These are phyloP conservation scores for Bertia moriformis DNA, from an alignment of 2,329 filamentous ascomycete genomes.

Conservation along the genomic window DNA sequence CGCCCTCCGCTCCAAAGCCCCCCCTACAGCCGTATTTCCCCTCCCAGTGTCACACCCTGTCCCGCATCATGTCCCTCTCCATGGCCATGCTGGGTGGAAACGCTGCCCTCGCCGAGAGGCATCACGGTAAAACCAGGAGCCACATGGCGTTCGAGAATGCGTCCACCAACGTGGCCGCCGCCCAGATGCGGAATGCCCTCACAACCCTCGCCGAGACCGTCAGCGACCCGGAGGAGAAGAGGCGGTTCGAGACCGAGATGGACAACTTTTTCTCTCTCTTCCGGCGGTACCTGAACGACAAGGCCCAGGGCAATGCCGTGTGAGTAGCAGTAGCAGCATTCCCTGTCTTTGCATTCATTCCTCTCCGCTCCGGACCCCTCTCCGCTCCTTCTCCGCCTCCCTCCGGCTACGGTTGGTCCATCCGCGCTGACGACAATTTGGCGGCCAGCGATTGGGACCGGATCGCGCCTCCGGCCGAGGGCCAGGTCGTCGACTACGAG, in stretches of 20 bases:
- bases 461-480: constrained; percentile 81
- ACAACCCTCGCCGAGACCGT: constrained; percentile 86
- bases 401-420: no score
- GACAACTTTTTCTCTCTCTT: constrained; percentile 99
- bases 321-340: no score
- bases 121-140: constrained; percentile 73
- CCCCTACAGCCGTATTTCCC: no score
- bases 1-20: no score
- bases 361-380: constrained; percentile 2
- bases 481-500: constrained; percentile 91
- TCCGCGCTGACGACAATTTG: constrained; percentile 7
- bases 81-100: constrained; percentile 15
- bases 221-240: constrained; percentile 65
- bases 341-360: constrained; percentile 3
- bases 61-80: constrained; percentile 42
- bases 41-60: no score
- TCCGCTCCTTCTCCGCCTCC: background rate
- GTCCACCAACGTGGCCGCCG: constrained; percentile 91
- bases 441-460: constrained; percentile 73
- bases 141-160: constrained; percentile 98
- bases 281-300: constrained; percentile 95
- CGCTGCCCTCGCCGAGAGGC: constrained; percentile 40
- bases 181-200: constrained; percentile 96
- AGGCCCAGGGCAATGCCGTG: constrained; percentile 91
- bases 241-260: constrained; percentile 98